Conservation (phyloP, 352 stramenopile genomes). For the Phytopythium ostracodes region DNA sequence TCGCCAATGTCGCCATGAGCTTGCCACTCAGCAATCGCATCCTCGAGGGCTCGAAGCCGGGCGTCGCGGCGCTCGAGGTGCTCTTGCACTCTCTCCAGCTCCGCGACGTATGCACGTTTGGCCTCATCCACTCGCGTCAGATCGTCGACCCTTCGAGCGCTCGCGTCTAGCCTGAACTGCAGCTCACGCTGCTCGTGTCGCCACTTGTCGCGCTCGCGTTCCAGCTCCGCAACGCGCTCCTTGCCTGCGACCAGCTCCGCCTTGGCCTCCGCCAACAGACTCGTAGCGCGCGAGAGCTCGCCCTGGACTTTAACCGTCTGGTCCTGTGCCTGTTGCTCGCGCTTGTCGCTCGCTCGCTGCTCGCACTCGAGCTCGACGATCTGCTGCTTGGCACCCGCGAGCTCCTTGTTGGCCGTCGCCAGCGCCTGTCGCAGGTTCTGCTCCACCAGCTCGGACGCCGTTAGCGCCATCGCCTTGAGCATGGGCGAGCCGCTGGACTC, state of each 20-base stretch:
- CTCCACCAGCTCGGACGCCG: slow-evolving; percentile 14
- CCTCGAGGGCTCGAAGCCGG: slow-evolving; percentile 13
- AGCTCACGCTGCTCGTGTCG: slow-evolving; percentile 38
- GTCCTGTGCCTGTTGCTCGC: slow-evolving; percentile 26
- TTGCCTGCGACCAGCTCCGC: slow-evolving; percentile 31
- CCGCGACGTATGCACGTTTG: slow-evolving; percentile 19
- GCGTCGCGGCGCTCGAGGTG: slow-evolving; percentile 10
- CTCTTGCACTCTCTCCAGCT: slow-evolving; percentile 20
- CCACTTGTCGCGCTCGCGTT: slow-evolving; percentile 32
- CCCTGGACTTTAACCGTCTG: slow-evolving; percentile 20
- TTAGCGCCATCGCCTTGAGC: slow-evolving; percentile 5
- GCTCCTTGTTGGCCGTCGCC: slow-evolving; percentile 24
- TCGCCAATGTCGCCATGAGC: not conserved
- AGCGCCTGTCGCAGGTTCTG: slow-evolving; percentile 49
- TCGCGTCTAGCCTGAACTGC: slow-evolving; percentile 29
- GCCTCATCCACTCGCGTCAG: slow-evolving; percentile 25
- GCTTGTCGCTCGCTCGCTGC: slow-evolving; percentile 22
- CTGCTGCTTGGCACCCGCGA: slow-evolving; percentile 37
- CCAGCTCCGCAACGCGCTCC: slow-evolving; percentile 21
- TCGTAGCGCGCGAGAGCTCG: slow-evolving; percentile 37
- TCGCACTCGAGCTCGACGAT: slow-evolving; percentile 30
- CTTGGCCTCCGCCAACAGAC: slow-evolving; percentile 48
- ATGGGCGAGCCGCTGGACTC: not conserved
- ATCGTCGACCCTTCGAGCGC: slow-evolving; percentile 30
- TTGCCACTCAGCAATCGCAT: slow-evolving; percentile 16